Evolutionary conservation across 1,284 basidiomycete species (phyloP).

Genomic region (Mrakiaceae sp.): DNA sequence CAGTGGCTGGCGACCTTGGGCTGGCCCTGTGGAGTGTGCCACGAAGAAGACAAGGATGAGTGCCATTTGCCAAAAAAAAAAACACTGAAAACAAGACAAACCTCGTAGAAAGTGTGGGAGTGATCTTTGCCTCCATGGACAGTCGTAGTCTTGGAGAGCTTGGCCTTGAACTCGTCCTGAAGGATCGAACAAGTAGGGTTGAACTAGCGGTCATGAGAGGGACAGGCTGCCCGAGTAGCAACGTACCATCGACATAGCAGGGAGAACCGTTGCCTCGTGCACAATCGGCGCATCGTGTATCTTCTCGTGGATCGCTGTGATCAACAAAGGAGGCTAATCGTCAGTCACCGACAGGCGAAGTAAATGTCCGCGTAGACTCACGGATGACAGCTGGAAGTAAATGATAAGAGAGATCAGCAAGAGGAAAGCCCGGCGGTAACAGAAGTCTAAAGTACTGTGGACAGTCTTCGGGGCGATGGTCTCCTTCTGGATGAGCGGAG

Average conservation of each 20-base stretch:
- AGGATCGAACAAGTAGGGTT: too few relatives aligned
- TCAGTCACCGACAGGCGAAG: not conserved
- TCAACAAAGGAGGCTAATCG: not conserved
- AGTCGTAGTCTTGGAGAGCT: constrained; percentile 17
- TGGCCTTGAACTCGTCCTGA: constrained; percentile 26
- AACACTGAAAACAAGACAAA: too few relatives aligned
- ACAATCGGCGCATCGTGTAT: constrained; percentile 17
- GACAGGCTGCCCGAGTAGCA: too few relatives aligned
- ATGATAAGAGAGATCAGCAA: not conserved
- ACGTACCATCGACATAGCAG: constrained; percentile 23
- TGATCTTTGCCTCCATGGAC: constrained; percentile 27
- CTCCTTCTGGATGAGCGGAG: constrained; percentile 33
- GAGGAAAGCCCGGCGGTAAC: not conserved
- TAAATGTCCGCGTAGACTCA: not conserved
- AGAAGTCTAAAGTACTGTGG: constrained; percentile 25
- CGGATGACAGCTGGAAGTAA: not conserved
- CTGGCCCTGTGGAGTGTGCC: not conserved
- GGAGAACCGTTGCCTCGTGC: constrained; percentile 20
- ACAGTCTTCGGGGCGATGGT: constrained; percentile 32
- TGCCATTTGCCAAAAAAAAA: too few relatives aligned
- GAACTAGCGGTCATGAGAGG: too few relatives aligned
- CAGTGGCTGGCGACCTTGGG: not conserved
- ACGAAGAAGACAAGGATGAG: too few relatives aligned
- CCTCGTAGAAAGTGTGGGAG: constrained; percentile 28
- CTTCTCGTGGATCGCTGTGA: not conserved